Evolutionary conservation across 768 basidiomycete genomes (phyloP), one percentile per base, ranked within the genome.

Genomic region (Russula compacta): DNA sequence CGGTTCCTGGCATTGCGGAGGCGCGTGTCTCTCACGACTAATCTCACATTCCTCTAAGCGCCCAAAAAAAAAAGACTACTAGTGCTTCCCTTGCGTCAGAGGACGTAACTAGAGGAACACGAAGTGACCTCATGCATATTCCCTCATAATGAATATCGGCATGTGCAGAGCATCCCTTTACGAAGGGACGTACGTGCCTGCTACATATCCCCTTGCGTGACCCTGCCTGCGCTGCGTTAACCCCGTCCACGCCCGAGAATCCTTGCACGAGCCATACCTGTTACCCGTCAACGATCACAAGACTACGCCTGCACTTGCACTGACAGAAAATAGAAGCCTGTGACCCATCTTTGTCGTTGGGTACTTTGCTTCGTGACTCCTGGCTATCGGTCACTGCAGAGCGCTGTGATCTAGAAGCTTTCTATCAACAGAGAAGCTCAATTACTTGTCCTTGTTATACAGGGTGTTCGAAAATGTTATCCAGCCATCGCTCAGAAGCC

Each of bases 61-160:
- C 46, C 32, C 9, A 51, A 49, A 39, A 17, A 60, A 49, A 39
- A 39, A 40, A 21, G 21, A 32, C 35, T 19, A 44, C 29, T 7
- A 14, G 32, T 36, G 39, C 29, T 48, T 35, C 32, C n/a, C 56
- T 58, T 57, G 61, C 51, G 56, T 58, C 56, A 56, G 50, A 53
- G 61, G 61, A 62, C 61, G 50, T 62, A 62, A 58, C 55, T 35
- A 29, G 21, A 53, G 7, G 47, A 36, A 56, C 43, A 58, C 11
- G 56, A 61, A 53, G 56, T 40, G 51, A 19, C 56, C 61, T 53
- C 61, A 53, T 62, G 36, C 42, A 14, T n/a, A 9, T 39, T 53
- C 29, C 32, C 33, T 35, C 36, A 40, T 43, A 40, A 52, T 38
- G 43, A 17, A 47, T 32, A 48, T 24, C 33, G 51, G 8, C 46